Evolutionary conservation across 2,329 filamentous ascomycete genomes (phyloP).

Genomic region (Stromatinia cepivora): DNA sequence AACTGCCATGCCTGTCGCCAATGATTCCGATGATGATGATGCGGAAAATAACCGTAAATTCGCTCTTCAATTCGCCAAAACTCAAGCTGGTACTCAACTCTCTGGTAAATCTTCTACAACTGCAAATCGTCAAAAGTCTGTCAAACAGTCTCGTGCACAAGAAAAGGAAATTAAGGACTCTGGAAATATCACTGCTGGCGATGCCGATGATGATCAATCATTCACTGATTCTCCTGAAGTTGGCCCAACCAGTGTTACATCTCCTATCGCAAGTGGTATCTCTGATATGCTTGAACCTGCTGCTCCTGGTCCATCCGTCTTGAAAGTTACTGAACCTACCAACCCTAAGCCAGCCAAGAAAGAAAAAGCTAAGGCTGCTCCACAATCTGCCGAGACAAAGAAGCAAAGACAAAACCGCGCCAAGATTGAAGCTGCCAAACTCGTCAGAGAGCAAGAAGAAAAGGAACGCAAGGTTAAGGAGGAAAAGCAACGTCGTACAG

Average conservation of each 20-base stretch:
- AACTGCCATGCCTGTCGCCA: conserved; percentile 8
- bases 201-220: conserved; percentile 80
- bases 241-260: conserved; percentile 50
- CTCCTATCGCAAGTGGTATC: conserved; percentile 52
- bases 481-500: conserved; percentile 80
- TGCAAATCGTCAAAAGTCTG: conserved; percentile 52
- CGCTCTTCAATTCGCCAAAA: conserved; percentile 68
- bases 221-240: conserved; percentile 65
- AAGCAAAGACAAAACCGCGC: conserved; percentile 91
- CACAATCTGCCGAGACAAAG: conserved; percentile 77
- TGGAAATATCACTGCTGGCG: conserved; percentile 58
- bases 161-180: conserved; percentile 47
- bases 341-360: conserved; percentile 60
- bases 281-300: conserved; percentile 88
- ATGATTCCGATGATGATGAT: conserved; percentile 42
- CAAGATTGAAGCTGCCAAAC: conserved; percentile 81
- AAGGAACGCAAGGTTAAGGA: conserved; percentile 71
- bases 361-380: conserved; percentile 55
- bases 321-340: conserved; percentile 72
- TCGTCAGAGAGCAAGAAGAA: conserved; percentile 73
- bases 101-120: conserved; percentile 54
- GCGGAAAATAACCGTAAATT: conserved; percentile 67
- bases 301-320: conserved; percentile 66
- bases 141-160: conserved; percentile 67
- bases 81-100: conserved; percentile 65